phyloP scores from a whole-genome alignment of 495 filamentous ascomycete genomes.

The Aspergillus carlsbadensis region DNA sequence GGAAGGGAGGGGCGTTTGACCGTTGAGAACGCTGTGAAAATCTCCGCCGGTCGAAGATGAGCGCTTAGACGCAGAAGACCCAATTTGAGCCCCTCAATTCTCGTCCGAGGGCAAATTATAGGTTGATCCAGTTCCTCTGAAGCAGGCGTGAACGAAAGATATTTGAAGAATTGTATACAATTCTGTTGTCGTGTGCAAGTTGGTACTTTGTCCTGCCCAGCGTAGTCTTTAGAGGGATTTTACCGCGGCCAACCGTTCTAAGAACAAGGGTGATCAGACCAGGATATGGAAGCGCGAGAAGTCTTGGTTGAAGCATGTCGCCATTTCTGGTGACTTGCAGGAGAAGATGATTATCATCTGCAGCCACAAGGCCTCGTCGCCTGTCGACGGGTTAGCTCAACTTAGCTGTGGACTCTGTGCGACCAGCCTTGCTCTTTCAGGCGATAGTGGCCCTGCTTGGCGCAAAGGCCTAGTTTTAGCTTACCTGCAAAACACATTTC shows the following conservation, averaged over 20 bases:
- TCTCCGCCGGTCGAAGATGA: too few species aligned
- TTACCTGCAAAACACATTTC: slow-evolving; percentile 16
- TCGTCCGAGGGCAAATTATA: too few species aligned
- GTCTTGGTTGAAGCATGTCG: slow-evolving; percentile 14
- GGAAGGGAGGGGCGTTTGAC: too few species aligned
- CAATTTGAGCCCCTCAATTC: too few species aligned
- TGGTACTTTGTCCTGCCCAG: background rate
- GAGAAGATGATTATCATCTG: slow-evolving; percentile 21
- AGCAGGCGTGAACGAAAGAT: background rate
- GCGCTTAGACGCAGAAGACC: background rate
- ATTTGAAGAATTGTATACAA: background rate
- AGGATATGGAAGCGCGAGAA: background rate
- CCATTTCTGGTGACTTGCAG: slow-evolving; percentile 23
- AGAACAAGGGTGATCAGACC: background rate
- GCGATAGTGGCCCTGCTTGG: background rate
- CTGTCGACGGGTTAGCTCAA: slow-evolving; percentile 6
- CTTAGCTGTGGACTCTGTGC: slow-evolving; percentile 8
- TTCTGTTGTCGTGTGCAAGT: background rate
- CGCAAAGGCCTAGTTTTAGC: slow-evolving; percentile 5
- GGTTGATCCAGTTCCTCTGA: too few species aligned
- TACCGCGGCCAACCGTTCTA: too few species aligned
- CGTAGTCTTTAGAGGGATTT: too few species aligned
- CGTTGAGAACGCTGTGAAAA: too few species aligned
- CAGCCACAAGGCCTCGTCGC: slow-evolving; percentile 20
- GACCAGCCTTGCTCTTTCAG: background rate